Evolutionary conservation across 164 flowering plant species (phyloP).

Genomic region (Hamamelis virginiana): DNA sequence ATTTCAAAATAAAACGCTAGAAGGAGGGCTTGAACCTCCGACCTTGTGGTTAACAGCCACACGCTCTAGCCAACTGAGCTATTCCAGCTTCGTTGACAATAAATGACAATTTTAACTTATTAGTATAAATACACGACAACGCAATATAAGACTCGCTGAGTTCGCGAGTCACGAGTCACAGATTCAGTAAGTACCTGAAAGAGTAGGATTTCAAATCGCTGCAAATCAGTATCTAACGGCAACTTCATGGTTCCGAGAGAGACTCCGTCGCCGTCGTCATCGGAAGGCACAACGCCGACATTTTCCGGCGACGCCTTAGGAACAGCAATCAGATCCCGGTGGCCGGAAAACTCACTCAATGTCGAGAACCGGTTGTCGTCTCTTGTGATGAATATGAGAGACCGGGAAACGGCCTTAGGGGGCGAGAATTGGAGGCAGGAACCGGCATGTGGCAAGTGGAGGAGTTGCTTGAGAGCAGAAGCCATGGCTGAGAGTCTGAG

Average conservation of each 20-base stretch:
- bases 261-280: constrained; percentile 55
- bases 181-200: constrained; percentile 51
- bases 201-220: constrained; percentile 63
- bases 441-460: constrained; percentile 5
- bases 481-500: constrained; percentile 16
- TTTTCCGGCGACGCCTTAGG: constrained; percentile 34
- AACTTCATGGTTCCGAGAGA: constrained; percentile 82
- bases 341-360: constrained; percentile 4
- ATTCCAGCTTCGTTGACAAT: constrained; percentile 53
- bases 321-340: constrained; percentile 15
- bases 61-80: constrained; percentile 99
- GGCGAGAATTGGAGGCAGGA: constrained; percentile 14
- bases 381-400: background rate
- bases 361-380: background rate
- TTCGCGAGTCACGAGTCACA: too few species aligned
- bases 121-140: too few species aligned
- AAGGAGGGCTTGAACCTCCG: constrained; percentile 6
- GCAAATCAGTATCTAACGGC: constrained; percentile 53
- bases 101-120: too few species aligned
- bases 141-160: too few species aligned
- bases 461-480: constrained; percentile 22
- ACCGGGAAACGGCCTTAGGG: background rate
- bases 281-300: constrained; percentile 21
- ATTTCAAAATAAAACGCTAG: background rate
- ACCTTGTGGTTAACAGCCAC: constrained; percentile 86